Evolutionary conservation across 2,329 filamentous ascomycete genomes (phyloP), one percentile per base, ranked within the genome.

Genomic region (Ramularia collo-cygni): DNA sequence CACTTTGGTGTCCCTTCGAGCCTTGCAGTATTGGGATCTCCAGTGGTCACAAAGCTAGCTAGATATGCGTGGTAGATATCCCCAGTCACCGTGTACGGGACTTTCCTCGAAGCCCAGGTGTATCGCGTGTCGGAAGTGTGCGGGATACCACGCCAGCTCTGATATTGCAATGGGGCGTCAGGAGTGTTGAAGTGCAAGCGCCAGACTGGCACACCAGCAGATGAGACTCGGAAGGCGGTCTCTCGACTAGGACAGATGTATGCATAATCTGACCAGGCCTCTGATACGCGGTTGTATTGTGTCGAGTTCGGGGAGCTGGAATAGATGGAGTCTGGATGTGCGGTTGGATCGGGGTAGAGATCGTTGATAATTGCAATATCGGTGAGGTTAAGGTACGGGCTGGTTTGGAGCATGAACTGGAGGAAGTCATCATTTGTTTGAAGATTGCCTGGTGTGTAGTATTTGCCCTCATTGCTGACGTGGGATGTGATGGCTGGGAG

Each of bases 401-500:
- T 70, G 8, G 86, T 69, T 0, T 60, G 64, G 0, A 60, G 57
- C 66, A 83, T 85, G 59, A 85, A 84, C 2, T 58, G 43, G 3
- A 67, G 66, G 56, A 85, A 81, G 12, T 78, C 69, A 0, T 59
- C 62, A 6, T 71, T 63, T 3, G 64, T 66, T 12, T 67, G 61
- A 38, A 72, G 65, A 4, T 57, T 50, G 7, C 64, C 56, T 0
- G 78, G 72, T 1, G 84, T 74, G 53, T 85, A 86, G 18, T 68
- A 57, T 1, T 77, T 71, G n/a, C 81, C 82, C 58, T 86, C 82
- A 51, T 85, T 77, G 19, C 76, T 74, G 60, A 79, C 80, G 64
- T 79, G 85, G 6, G 82, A 82, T 0, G 80, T 83, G 29, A 86
- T 63, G 33, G 85, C 71, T 4, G 79, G 76, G 4, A 81, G 65